Evolutionary conservation across 345 rosid genomes (phyloP).

Genomic region (Geranium brycei): DNA sequence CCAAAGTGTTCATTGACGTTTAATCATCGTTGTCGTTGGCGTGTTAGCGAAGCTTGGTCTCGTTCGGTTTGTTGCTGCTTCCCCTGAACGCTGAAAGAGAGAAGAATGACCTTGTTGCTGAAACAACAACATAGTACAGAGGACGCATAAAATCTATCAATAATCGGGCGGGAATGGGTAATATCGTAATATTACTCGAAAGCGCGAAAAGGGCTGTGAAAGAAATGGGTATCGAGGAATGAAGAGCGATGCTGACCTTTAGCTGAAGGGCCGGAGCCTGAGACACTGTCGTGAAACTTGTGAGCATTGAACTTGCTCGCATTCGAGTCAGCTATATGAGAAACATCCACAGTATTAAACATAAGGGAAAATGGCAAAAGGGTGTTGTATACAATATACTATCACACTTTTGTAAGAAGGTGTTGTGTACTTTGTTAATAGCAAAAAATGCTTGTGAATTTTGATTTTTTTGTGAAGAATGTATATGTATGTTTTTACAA

Average conservation of each 20-base stretch:
- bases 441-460: too few species aligned
- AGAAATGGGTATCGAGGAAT: neutral
- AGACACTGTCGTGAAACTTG: conserved; percentile 21
- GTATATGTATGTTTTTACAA: too few species aligned
- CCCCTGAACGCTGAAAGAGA: conserved; percentile 53
- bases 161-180: too few species aligned
- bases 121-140: conserved; percentile 7
- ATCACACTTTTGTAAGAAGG: too few species aligned
- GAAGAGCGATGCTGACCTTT: conserved; percentile 26
- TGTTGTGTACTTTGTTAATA: too few species aligned
- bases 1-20: too few species aligned
- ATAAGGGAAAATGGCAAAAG: too few species aligned
- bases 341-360: neutral
- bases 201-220: neutral
- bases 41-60: conserved; percentile 30
- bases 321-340: conserved; percentile 23
- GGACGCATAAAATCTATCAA: neutral
- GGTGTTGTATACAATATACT: too few species aligned
- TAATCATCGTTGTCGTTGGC: too few species aligned
- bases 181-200: too few species aligned
- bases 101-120: conserved; percentile 62
- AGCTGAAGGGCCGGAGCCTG: conserved; percentile 26
- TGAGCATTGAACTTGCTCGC: neutral
- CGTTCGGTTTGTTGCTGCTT: conserved; percentile 47
- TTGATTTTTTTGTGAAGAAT: too few species aligned